Evolutionary conservation across 257 asterid species (phyloP).

Genomic region (Plantago elongata): DNA sequence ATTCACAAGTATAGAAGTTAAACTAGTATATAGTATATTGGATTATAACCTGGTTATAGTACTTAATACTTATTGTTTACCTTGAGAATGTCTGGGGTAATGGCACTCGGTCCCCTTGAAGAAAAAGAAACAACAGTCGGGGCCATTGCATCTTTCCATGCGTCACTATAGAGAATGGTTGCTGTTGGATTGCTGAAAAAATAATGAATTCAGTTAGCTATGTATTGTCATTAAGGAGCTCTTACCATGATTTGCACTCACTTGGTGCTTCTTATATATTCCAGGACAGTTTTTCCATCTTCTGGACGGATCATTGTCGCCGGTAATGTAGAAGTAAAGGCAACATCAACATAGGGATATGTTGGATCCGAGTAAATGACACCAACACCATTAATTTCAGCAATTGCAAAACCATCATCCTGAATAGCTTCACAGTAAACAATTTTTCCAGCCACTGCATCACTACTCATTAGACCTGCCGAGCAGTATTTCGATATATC

Average conservation of each 20-base stretch:
- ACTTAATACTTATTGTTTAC: not conserved
- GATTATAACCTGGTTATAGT: not conserved
- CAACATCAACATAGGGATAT: constrained; percentile 26
- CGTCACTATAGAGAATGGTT: constrained; percentile 36
- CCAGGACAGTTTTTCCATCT: constrained; percentile 33
- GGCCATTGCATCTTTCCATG: constrained; percentile 33
- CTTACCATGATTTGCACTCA: not conserved
- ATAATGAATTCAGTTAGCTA: not conserved
- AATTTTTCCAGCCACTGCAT: constrained; percentile 37
- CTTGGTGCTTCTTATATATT: constrained; percentile 38
- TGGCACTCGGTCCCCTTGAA: constrained; percentile 2
- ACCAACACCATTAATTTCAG: constrained; percentile 34
- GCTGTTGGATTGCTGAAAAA: constrained; percentile 34
- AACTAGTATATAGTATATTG: too few species aligned
- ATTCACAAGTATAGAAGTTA: too few species aligned
- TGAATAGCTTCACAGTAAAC: constrained; percentile 36
- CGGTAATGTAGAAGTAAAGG: constrained; percentile 48
- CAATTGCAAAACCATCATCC: constrained; percentile 35
- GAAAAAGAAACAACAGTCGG: constrained; percentile 7
- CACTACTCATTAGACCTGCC: constrained; percentile 28
- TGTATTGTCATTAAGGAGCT: not conserved
- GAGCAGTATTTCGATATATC: constrained; percentile 25
- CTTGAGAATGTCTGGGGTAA: constrained; percentile 10
- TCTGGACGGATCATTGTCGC: constrained; percentile 33
- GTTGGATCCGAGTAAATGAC: constrained; percentile 31